Conservation (phyloP, 305 asterid genomes). For the Fraxinus paxiana region DNA sequence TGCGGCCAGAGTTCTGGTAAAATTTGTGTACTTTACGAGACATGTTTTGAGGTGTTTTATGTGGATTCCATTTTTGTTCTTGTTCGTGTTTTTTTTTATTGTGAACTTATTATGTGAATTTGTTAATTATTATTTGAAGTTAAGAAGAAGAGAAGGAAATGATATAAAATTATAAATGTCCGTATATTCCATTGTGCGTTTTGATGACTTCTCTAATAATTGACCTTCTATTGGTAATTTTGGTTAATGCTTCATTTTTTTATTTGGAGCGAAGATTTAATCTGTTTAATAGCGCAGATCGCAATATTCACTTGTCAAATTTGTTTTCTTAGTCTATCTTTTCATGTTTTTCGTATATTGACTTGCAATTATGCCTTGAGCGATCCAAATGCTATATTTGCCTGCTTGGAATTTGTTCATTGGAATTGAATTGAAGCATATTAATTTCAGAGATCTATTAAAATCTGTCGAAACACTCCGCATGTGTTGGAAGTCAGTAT, state of each 20-base stretch:
- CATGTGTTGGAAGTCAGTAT: neutral
- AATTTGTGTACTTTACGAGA: neutral
- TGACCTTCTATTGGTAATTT: neutral
- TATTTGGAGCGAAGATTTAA: neutral
- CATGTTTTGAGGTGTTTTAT: neutral
- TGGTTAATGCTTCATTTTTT: neutral
- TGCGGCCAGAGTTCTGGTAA: slow-evolving; percentile 48
- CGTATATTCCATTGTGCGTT: neutral
- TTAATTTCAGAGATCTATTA: neutral
- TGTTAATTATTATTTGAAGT: neutral
- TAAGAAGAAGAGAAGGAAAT: neutral
- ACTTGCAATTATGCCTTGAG: neutral
- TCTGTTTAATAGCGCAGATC: neutral
- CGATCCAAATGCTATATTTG: neutral
- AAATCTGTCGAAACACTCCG: neutral
- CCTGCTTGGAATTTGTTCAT: neutral
- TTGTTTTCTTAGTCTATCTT: neutral
- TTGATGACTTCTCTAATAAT: neutral
- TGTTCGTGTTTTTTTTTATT: neutral
- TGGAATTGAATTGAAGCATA: neutral
- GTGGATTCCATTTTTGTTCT: neutral
- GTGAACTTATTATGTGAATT: neutral
- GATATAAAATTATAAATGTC: neutral
- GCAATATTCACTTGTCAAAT: neutral
- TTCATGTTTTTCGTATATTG: neutral